A percentile compares a stretch with the other conserved stretches of the same genome.
These are phyloP conservation scores for Chromera velia DNA, from an alignment of 73 alveolate genomes.

Conservation along the genomic window DNA sequence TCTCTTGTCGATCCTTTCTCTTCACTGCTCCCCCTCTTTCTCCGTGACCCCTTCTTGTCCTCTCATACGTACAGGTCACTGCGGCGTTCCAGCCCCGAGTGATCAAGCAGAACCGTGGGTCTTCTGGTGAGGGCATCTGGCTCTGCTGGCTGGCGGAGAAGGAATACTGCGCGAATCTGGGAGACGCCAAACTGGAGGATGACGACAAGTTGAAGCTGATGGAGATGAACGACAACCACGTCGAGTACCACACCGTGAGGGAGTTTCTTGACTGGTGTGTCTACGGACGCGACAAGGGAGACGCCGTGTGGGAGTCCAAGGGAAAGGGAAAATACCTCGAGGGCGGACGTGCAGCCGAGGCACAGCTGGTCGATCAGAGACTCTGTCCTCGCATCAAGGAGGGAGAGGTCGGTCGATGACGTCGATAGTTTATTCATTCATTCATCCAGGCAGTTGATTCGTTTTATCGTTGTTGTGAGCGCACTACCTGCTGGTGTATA, in stretches of 20 bases:
- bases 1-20: too few species aligned
- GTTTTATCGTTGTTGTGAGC: too few species aligned
- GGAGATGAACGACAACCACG: conserved; percentile 37
- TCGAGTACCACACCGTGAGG: conserved; percentile 28
- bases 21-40: too few species aligned
- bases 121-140: conserved; percentile 35
- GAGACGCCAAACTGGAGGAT: conserved; percentile 14
- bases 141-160: conserved; percentile 8
- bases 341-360: conserved; percentile 39
- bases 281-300: conserved; percentile 17
- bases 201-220: conserved; percentile 24
- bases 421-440: too few species aligned
- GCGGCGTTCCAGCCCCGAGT: conserved; percentile 36
- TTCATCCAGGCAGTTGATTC: too few species aligned
- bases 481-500: too few species aligned
- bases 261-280: conserved; percentile 25
- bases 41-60: too few species aligned
- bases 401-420: conserved; percentile 35
- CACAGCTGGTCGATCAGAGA: conserved; percentile 36
- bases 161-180: too few species aligned
- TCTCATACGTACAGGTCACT: conserved; percentile 22
- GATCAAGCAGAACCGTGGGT: conserved; percentile 32
- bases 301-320: conserved; percentile 28
- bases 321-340: conserved; percentile 32
- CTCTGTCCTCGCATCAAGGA: conserved; percentile 42